Evolutionary conservation across 2,329 filamentous ascomycete genomes (phyloP).

Genomic region (Claviceps cyperi): DNA sequence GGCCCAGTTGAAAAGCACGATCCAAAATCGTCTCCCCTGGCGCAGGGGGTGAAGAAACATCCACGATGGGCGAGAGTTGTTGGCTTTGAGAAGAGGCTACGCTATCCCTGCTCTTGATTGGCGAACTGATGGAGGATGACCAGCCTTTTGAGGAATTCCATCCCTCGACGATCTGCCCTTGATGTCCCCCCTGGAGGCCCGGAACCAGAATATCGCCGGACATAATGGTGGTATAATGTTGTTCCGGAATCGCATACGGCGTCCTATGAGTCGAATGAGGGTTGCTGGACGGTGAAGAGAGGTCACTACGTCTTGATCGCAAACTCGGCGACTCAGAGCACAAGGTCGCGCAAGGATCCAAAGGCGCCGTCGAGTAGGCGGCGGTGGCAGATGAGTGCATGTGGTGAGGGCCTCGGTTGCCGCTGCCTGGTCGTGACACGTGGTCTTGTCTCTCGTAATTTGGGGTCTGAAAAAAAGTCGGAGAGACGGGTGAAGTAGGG

Average conservation of each 20-base stretch:
- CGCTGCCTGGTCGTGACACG: slow-evolving; percentile 29
- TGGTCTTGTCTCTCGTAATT: slow-evolving; percentile 27
- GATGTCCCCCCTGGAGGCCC: slow-evolving; percentile 37
- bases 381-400: slow-evolving; percentile 35
- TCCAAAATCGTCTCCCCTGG: slow-evolving; percentile 54
- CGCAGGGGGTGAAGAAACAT: slow-evolving; percentile 35
- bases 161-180: slow-evolving; percentile 43
- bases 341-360: slow-evolving; percentile 36
- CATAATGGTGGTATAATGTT: slow-evolving; percentile 36
- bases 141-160: slow-evolving; percentile 47
- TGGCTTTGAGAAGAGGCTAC: slow-evolving; percentile 38
- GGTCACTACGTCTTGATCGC: slow-evolving; percentile 46
- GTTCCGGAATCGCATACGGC: slow-evolving; percentile 23
- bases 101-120: slow-evolving; percentile 38
- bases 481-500: slow-evolving; percentile 38
- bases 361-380: slow-evolving; percentile 29
- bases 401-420: slow-evolving; percentile 27
- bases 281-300: slow-evolving; percentile 42
- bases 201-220: slow-evolving; percentile 44
- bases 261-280: slow-evolving; percentile 26
- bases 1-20: slow-evolving; percentile 48
- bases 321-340: slow-evolving; percentile 46
- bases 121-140: slow-evolving; percentile 43
- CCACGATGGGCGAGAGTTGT: slow-evolving; percentile 18
- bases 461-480: slow-evolving; percentile 34